phyloP scores from a whole-genome alignment of 176 grass and related monocot genomes.

The Juncus inflexus region DNA sequence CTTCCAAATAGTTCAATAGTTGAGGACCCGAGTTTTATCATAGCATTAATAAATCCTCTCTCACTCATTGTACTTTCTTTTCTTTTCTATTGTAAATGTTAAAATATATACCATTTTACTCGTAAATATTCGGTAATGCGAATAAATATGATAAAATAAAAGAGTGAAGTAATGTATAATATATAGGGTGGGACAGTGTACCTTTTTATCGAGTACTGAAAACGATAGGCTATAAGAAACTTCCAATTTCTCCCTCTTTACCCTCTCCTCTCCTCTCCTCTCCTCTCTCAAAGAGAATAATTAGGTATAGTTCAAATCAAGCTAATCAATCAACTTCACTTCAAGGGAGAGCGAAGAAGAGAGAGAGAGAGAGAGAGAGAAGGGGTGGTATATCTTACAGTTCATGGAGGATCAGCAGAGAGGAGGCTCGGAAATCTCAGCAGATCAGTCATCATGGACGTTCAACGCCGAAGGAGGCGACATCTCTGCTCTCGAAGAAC shows the following conservation, averaged over 20 bases:
- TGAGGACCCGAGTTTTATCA: conserved; percentile 11
- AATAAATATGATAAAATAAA: conserved; percentile 2
- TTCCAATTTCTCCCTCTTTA: conserved; percentile 23
- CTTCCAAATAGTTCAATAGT: neutral
- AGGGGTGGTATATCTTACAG: conserved; percentile 25
- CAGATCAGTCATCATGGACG: conserved; percentile 31
- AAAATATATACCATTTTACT: too few relatives aligned
- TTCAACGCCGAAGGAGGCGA: conserved; percentile 38
- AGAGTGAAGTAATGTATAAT: conserved; percentile 6
- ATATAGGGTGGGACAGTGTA: conserved; percentile 10
- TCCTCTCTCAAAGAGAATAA: conserved; percentile 6
- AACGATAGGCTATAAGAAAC: conserved; percentile 15
- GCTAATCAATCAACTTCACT: conserved; percentile 28
- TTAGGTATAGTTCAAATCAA: neutral
- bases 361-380: neutral
- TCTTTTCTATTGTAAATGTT: neutral
- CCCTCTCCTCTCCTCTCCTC: neutral
- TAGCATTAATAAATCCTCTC: conserved; percentile 8
- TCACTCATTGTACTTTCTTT: conserved; percentile 17
- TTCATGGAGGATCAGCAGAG: conserved; percentile 26
- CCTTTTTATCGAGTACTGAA: conserved; percentile 29
- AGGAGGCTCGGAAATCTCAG: conserved; percentile 15
- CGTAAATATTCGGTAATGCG: neutral
- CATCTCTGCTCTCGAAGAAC: conserved; percentile 43
- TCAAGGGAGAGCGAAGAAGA: conserved; percentile 1